phyloP scores from a whole-genome alignment of 306 rosid species.

The Carpinus viminea region DNA sequence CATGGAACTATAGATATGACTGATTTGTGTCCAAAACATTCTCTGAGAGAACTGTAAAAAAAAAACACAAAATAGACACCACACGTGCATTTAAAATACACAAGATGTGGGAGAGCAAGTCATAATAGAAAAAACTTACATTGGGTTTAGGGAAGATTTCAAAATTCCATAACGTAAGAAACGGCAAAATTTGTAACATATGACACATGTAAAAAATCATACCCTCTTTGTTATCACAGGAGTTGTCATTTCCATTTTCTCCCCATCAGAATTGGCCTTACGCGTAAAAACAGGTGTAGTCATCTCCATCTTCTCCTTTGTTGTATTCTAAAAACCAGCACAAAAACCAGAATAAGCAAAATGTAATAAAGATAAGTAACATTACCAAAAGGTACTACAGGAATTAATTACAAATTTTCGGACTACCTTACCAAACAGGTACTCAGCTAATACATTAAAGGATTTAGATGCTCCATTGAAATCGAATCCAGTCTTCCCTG shows the following conservation, averaged over 20 bases:
- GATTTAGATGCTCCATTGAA: conserved; percentile 74
- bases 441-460: conserved; percentile 83
- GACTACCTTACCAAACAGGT: conserved; percentile 96
- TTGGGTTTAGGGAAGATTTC: neutral
- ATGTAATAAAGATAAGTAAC: conserved; percentile 16
- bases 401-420: conserved; percentile 18
- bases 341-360: conserved; percentile 10
- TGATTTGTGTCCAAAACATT: neutral
- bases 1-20: neutral
- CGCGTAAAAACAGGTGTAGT: conserved; percentile 85
- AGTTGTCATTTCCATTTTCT: conserved; percentile 93
- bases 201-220: conserved; percentile 29
- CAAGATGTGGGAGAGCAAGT: neutral
- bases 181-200: neutral
- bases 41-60: neutral
- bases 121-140: no score
- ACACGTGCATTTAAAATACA: neutral
- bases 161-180: conserved; percentile 4
- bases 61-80: neutral
- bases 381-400: conserved; percentile 3
- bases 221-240: conserved; percentile 86
- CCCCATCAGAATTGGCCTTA: conserved; percentile 60
- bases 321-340: conserved; percentile 58
- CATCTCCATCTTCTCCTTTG: conserved; percentile 87
- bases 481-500: conserved; percentile 84